Evolutionary conservation across 139 green algal genomes (phyloP).

Genomic region (Diplosphaera chodatii): DNA sequence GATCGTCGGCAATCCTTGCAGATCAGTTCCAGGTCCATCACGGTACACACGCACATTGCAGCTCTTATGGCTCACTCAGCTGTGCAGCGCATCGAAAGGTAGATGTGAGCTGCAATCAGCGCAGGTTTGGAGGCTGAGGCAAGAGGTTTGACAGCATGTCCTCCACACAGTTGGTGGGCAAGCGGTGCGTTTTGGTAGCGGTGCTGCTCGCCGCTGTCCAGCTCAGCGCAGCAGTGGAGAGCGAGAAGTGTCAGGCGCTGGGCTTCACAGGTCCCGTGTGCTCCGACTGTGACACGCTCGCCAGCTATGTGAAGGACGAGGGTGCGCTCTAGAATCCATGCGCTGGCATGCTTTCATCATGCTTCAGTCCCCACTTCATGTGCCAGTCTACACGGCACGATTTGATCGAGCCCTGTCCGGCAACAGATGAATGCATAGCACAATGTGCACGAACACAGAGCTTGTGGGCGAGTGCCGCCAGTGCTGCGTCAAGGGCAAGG

Average conservation of each 20-base stretch:
- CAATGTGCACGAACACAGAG: not conserved
- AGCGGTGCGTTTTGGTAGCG: too few species aligned
- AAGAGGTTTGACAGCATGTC: not conserved
- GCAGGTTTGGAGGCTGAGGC: too few species aligned
- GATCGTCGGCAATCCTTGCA: too few species aligned
- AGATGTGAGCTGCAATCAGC: too few species aligned
- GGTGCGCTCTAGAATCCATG: not conserved
- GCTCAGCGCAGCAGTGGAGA: not conserved
- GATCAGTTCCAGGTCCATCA: too few species aligned
- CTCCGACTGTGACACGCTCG: not conserved
- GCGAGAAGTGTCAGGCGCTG: not conserved
- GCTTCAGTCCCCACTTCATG: too few species aligned
- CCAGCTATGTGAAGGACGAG: not conserved
- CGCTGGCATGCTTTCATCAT: not conserved
- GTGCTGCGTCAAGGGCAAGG: not conserved
- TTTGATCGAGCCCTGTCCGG: too few species aligned
- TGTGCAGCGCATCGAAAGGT: too few species aligned
- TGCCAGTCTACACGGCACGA: too few species aligned
- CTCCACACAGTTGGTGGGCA: not conserved
- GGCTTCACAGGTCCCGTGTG: not conserved
- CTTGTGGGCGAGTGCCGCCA: not conserved
- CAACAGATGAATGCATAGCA: too few species aligned
- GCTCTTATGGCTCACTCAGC: too few species aligned
- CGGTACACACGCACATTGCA: too few species aligned
- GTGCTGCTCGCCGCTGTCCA: not conserved